Evolutionary conservation across 2,329 filamentous ascomycete species (phyloP).

Genomic region (Pyricularia pennisetigena): DNA sequence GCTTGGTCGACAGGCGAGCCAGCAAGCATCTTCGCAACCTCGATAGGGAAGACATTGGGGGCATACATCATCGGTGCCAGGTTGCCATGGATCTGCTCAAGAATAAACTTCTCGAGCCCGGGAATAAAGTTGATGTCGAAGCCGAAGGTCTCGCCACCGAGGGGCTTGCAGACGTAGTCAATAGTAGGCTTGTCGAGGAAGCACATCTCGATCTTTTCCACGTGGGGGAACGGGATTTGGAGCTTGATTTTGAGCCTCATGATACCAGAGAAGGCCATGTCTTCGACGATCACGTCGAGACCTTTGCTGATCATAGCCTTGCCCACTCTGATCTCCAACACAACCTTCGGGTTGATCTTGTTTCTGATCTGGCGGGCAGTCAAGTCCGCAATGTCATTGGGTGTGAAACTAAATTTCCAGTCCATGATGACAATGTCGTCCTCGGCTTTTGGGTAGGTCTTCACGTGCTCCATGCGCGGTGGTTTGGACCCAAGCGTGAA

Average conservation of each 20-base stretch:
- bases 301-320: constrained; percentile 97
- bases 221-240: constrained; percentile 88
- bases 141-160: constrained; percentile 89
- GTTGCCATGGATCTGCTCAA: constrained; percentile 92
- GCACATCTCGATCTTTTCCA: constrained; percentile 90
- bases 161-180: constrained; percentile 95
- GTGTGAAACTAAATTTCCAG: constrained; percentile 99
- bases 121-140: constrained; percentile 99
- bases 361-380: constrained; percentile 83
- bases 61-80: constrained; percentile 96
- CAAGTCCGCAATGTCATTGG: constrained; percentile 87
- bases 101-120: constrained; percentile 85
- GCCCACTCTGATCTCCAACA: constrained; percentile 87
- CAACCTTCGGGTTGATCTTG: constrained; percentile 94
- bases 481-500: constrained; percentile 94
- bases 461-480: constrained; percentile 92
- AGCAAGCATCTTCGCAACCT: constrained; percentile 96
- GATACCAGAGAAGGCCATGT: constrained; percentile 90
- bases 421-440: constrained; percentile 98
- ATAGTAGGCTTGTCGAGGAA: constrained; percentile 84
- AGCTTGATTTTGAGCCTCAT: constrained; percentile 98
- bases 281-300: constrained; percentile 92
- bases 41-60: constrained; percentile 95
- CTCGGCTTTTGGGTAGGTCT: constrained; percentile 92
- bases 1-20: constrained; percentile 92